Evolutionary conservation across 305 asterid species (phyloP).

Genomic region (Withania somnifera): DNA sequence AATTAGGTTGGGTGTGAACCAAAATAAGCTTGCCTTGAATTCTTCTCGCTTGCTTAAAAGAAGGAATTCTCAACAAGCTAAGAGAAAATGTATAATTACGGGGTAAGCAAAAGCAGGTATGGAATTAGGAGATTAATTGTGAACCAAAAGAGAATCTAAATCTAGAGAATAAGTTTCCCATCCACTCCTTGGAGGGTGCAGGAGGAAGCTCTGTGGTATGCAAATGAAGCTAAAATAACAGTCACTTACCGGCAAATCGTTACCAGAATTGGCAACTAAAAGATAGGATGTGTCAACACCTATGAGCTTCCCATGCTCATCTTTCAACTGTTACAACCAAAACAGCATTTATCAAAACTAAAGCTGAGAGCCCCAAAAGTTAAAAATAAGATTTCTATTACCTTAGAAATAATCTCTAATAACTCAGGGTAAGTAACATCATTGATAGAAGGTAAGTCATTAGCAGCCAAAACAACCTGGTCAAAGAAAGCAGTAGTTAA

Average conservation of each 20-base stretch:
- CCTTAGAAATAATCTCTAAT: slow-evolving; percentile 68
- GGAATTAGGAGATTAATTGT: neutral
- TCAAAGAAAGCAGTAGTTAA: neutral
- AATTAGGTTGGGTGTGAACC: neutral
- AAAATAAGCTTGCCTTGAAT: neutral
- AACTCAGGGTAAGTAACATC: slow-evolving; percentile 78
- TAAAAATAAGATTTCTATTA: slow-evolving; percentile 8
- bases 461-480: slow-evolving; percentile 92
- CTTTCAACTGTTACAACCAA: slow-evolving; percentile 55
- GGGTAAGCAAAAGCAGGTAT: neutral
- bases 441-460: slow-evolving; percentile 90
- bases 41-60: neutral
- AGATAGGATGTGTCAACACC: slow-evolving; percentile 86
- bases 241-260: slow-evolving; percentile 84
- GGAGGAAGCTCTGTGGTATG: neutral
- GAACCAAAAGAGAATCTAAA: neutral
- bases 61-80: neutral
- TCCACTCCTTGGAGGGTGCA: neutral
- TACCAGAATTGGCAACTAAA: slow-evolving; percentile 80
- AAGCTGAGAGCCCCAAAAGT: neutral
- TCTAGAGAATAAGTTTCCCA: neutral
- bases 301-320: slow-evolving; percentile 62
- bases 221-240: neutral
- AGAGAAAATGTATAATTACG: neutral
- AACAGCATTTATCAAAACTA: neutral